Evolutionary conservation across 139 green algal genomes (phyloP), one percentile per base, ranked within the genome.

Genomic region (Eudorina sp.): DNA sequence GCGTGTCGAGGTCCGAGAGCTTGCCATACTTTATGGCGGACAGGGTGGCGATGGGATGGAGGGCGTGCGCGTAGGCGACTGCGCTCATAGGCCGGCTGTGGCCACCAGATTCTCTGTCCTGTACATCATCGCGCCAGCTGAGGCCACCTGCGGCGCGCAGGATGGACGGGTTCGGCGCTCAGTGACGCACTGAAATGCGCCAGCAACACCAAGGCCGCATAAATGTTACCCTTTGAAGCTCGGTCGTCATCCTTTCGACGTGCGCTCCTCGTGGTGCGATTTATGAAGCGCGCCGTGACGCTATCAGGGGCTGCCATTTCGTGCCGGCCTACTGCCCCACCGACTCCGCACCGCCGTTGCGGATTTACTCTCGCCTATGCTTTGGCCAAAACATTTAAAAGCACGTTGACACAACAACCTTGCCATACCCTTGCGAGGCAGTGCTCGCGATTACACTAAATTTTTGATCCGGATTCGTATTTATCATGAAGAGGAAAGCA

Each of bases 11-110:
- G 58, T 85, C 58, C 1, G 58, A 75, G 6, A 85, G 58, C 58
- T 68, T 86, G 60, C 60, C 81, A 41, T 87, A 87, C 1, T 53
- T 78, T 43, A 13, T 29, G 18, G 81, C 45, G 8, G 81, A 55
- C 5, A 87, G 53, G 31, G 27, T 69, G 6, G 46, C 45, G 14
- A 87, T 40, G 0, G 81, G 51, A 69, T 87, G 81, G 1, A 87
- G 21, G 9, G 45, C 7, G 23, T 87, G 81, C 1, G 36, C 81
- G 16, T 27, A 84, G 25, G 75, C 75, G 4, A 21, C 48, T 16
- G 75, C 75, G 51, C 75, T 83, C 4, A 14, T 21, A 48, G 75
- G 75, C n/a, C 75, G n/a, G 46, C 9, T 23, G 4, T 25, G 48
- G 5, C 5, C 4, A 18, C 40, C 55, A 23, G 38, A 36, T 75